These are phyloP conservation scores for Ochromonas danica DNA, from an alignment of 108 stramenopile genomes.

Conservation along the genomic window DNA sequence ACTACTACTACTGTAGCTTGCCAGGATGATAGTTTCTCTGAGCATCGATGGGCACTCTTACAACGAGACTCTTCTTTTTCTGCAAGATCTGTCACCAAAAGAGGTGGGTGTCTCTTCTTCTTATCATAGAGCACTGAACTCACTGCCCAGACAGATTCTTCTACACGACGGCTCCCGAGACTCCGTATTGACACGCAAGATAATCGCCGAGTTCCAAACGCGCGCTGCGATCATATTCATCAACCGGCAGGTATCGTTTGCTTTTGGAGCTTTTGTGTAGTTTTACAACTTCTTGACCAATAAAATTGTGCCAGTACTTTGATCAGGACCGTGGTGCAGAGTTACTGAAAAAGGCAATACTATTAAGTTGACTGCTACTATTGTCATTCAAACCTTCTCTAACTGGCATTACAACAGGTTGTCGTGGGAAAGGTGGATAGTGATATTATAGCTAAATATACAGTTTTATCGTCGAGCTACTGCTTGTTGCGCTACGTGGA, in stretches of 20 bases:
- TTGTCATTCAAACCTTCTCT: not conserved
- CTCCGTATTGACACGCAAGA: not conserved
- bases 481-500: conserved; percentile 23
- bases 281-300: not conserved
- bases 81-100: not conserved
- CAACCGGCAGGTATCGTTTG: not conserved
- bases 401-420: not conserved
- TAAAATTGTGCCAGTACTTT: conserved; percentile 3
- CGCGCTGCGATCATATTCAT: not conserved
- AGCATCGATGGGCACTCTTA: conserved; percentile 7
- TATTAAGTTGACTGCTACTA: not conserved
- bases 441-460: conserved; percentile 32
- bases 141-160: conserved; percentile 18
- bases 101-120: too few relatives aligned
- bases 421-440: conserved; percentile 21
- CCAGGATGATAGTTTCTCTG: conserved; percentile 8
- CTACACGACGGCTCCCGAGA: conserved; percentile 8
- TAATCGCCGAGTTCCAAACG: not conserved
- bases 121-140: conserved; percentile 10
- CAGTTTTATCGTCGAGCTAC: not conserved
- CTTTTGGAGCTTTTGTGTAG: not conserved
- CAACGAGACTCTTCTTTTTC: conserved; percentile 3
- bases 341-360: conserved; percentile 3
- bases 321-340: conserved; percentile 32
- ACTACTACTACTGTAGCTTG: not conserved